phyloP scores from a whole-genome alignment of 768 basidiomycete genomes.

The Glaciozyma antarctica region DNA sequence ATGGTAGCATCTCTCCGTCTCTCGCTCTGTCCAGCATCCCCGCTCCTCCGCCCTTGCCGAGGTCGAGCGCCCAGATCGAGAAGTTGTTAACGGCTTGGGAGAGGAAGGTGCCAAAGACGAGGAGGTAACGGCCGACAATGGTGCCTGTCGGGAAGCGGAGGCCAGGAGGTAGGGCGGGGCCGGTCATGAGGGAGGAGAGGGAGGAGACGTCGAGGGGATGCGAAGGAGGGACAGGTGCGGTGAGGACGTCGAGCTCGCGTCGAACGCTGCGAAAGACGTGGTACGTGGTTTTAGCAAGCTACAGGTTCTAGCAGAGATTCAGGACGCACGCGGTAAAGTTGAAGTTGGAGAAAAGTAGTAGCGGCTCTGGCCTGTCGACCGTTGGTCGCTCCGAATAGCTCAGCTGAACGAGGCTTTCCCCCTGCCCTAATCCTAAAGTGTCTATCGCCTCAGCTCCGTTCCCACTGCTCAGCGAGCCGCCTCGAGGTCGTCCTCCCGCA shows the following conservation, averaged over 20 bases:
- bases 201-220: conserved; percentile 69
- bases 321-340: conserved; percentile 53
- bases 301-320: background rate
- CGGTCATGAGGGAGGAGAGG: conserved; percentile 69
- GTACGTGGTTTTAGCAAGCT: background rate
- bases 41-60: conserved; percentile 41
- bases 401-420: conserved; percentile 1
- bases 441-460: background rate
- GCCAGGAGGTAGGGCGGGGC: conserved; percentile 71
- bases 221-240: conserved; percentile 47
- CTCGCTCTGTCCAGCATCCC: conserved; percentile 31
- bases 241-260: conserved; percentile 85
- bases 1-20: conserved; percentile 52
- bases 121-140: conserved; percentile 77
- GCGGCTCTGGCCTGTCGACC: conserved; percentile 62
- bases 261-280: conserved; percentile 48
- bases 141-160: conserved; percentile 93
- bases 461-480: background rate
- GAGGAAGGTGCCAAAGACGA: conserved; percentile 91
- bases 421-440: background rate
- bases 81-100: conserved; percentile 89
- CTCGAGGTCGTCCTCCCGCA: background rate
- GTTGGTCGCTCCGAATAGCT: conserved; percentile 8
- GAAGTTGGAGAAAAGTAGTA: conserved; percentile 90
- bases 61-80: conserved; percentile 90